These are phyloP conservation scores for Candida cerambycidarum DNA, from an alignment of 805 yeast species.

Conservation along the genomic window DNA sequence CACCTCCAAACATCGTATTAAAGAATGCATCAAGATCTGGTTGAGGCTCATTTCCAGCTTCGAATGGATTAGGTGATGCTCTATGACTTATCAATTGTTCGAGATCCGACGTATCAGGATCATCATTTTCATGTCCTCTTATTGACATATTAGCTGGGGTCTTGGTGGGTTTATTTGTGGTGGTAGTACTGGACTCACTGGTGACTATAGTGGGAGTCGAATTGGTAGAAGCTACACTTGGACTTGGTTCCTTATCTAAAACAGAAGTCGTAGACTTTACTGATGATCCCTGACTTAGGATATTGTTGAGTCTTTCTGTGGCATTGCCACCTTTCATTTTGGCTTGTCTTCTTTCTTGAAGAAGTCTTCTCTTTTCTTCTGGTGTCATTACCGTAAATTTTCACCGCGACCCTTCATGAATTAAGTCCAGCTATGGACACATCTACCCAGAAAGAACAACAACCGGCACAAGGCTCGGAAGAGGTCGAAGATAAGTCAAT, in stretches of 20 bases:
- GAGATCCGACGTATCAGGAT: slow-evolving; percentile 43
- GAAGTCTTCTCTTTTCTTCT: slow-evolving; percentile 55
- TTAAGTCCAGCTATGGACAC: too few relatives aligned
- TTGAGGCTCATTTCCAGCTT: slow-evolving; percentile 3
- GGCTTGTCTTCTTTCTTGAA: slow-evolving; percentile 66
- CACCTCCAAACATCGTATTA: slow-evolving; percentile 25
- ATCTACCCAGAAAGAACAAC: too few relatives aligned
- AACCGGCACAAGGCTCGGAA: not conserved
- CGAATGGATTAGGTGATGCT: slow-evolving; percentile 12
- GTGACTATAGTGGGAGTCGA: not conserved
- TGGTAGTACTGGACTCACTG: not conserved
- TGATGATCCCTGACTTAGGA: slow-evolving; percentile 39
- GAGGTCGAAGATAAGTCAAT: slow-evolving; percentile 14
- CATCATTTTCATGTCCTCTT: slow-evolving; percentile 24
- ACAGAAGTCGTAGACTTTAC: slow-evolving; percentile 35
- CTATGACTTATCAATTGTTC: slow-evolving; percentile 18
- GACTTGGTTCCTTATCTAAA: slow-evolving; percentile 24
- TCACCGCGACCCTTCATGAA: slow-evolving; percentile 6
- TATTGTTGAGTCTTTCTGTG: slow-evolving; percentile 49
- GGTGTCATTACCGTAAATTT: slow-evolving; percentile 19
- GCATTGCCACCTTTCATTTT: slow-evolving; percentile 59
- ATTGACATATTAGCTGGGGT: slow-evolving; percentile 8
- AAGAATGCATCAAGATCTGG: slow-evolving; percentile 37
- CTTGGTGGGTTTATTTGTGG: too few relatives aligned
- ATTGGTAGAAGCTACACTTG: not conserved